Evolutionary conservation across 371 early-diverging fungal genomes (phyloP).

Genomic region (Mitosporidium daphniae): DNA sequence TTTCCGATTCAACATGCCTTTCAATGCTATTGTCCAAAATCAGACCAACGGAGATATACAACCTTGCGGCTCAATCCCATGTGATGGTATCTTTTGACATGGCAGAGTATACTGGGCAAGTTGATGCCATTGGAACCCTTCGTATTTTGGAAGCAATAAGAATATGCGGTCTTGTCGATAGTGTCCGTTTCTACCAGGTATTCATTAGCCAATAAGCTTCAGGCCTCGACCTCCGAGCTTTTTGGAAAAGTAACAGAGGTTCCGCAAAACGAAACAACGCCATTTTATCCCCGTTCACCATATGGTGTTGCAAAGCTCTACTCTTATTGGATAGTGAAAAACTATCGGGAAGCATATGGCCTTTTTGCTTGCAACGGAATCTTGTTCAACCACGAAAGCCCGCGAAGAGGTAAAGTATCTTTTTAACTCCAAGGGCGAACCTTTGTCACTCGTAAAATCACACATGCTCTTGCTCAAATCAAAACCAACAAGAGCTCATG

Average conservation of each 20-base stretch:
- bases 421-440: conserved; percentile 15
- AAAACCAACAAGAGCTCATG: conserved; percentile 22
- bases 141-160: conserved; percentile 38
- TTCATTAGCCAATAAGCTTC: background rate
- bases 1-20: conserved; percentile 36
- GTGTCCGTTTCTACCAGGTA: conserved; percentile 33
- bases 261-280: conserved; percentile 40
- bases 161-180: conserved; percentile 24
- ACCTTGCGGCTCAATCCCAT: conserved; percentile 22
- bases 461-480: conserved; percentile 35
- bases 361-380: conserved; percentile 49
- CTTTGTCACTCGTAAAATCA: conserved; percentile 43
- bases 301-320: conserved; percentile 41
- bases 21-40: conserved; percentile 24
- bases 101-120: conserved; percentile 32
- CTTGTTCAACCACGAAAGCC: conserved; percentile 46
- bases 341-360: conserved; percentile 38
- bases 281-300: conserved; percentile 44
- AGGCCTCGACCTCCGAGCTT: conserved; percentile 32
- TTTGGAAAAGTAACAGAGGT: conserved; percentile 39
- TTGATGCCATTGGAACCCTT: conserved; percentile 37
- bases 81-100: conserved; percentile 54
- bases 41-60: conserved; percentile 2
- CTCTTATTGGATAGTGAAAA: conserved; percentile 35
- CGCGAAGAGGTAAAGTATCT: conserved; percentile 14